Base-by-base conservation (phyloP, 495 filamentous ascomycete genomes). In the Entonaema liquescens region DNA sequence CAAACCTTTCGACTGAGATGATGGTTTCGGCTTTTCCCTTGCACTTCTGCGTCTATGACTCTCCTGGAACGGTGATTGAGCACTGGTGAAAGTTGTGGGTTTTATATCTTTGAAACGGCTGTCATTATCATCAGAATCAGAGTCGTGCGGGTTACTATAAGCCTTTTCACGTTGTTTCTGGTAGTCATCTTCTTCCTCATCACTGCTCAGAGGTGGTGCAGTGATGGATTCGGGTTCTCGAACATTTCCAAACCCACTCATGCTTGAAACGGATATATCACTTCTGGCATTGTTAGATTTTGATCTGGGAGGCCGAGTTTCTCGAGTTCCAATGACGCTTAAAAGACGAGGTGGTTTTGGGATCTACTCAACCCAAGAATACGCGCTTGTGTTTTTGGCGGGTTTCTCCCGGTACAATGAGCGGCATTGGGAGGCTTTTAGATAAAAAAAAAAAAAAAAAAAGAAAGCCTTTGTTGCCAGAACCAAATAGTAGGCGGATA, bases 121-220 rank as follows among this genome's bases (percentile, higher is more conserved):
- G 33, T 62, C 61, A 19, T 67, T 21, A 3, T 63, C 62, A 13
- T 65, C 68, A 50, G 60, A 65, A 29, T 73, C 70, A 35, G 73
- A 74, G 53, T 73, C 69, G 6, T 62, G 58, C 17, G 7, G 36
- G 21, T 50, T 42, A 31, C 55, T 29, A 19, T 35, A 2, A 13
- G 31, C 3, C 17, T 15, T 31, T 35, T 35, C 12, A 21, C 29
- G 6, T 31, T 17, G 19, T 25, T 1, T 2, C n/a, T 6, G 25
- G 9, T 68, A 63, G n/a, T 73, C 66, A 28, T 75, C 73, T 9
- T 74, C 73, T 19, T 75, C 73, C 25, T 75, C 72, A 38, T 60
- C 61, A 44, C 73, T 77, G 35, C 73, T 72, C 62, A 59, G 29
- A 36, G 75, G 75, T 4, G 55, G 75, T 17, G 70, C 73, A n/a